Evolutionary conservation across 1,284 basidiomycete genomes (phyloP), one percentile per base, ranked within the genome.

Genomic region (Moesziomyces parantarcticus): DNA sequence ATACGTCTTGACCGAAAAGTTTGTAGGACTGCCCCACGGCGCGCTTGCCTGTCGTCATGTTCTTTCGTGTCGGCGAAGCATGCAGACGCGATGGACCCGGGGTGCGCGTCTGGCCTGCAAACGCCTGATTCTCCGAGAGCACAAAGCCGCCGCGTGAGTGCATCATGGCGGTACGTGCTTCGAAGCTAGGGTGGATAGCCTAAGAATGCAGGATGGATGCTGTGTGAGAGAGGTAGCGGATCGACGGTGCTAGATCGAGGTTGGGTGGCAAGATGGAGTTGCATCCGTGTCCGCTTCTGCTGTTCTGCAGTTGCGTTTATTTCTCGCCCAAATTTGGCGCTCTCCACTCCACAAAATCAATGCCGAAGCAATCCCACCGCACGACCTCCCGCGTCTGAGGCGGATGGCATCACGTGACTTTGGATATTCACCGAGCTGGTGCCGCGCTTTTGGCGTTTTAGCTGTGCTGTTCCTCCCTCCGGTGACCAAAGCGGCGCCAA

Each of bases 111-210:
- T 74, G 71, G 23, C 54, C 58, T 22, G 66, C 58, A 32, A 60
- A 71, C 1, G 67, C 52, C 72, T 75, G 72, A 49, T 75, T 75
- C 51, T 75, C 72, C 2, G 63, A 62, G 13, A 65, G 58, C 25
- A 65, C 67, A 45, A 75, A 75, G 18, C 67, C 72, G 18, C 67
- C 72, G 32, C 72, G 53, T 29, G 66, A 66, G 32, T 70, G 72
- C 50, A 75, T 58, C 72, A 75, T 75, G 39, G 26, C 54, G 49
- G 26, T 25, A 23, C 29, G 29, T 32, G 29, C 6, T 32, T 32
- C 29, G 5, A 32, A n/a, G n/a, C n/a, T n/a, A n/a, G n/a, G n/a
- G n/a, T n/a, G n/a, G n/a, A n/a, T n/a, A n/a, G n/a, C n/a, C n/a
- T n/a, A n/a, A n/a, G n/a, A n/a, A n/a, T n/a, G n/a, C n/a, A 6